These are phyloP conservation scores for Trametes cinnabarina DNA, from an alignment of 768 basidiomycete genomes.

Conservation along the genomic window DNA sequence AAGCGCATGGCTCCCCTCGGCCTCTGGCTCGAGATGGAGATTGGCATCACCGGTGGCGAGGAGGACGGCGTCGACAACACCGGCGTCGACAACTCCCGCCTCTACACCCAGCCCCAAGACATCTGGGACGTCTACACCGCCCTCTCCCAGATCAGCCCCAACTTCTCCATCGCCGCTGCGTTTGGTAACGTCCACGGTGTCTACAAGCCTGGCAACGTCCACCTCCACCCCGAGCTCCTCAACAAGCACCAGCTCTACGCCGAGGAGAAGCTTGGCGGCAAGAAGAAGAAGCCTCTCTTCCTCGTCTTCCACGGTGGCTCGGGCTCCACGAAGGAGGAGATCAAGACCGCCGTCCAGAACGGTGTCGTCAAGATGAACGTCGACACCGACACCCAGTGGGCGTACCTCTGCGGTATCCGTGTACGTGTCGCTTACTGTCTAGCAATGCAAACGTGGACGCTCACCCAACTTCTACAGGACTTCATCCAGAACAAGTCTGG, in stretches of 20 bases:
- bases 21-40: slow-evolving; percentile 99
- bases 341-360: slow-evolving; percentile 82
- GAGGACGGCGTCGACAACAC: slow-evolving; percentile 99
- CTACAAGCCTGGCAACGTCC: slow-evolving; percentile 98
- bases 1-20: slow-evolving; percentile 89
- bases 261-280: slow-evolving; percentile 61
- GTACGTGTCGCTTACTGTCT: slow-evolving; percentile 35
- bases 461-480: slow-evolving; percentile 48
- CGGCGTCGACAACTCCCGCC: slow-evolving; percentile 83
- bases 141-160: slow-evolving; percentile 80
- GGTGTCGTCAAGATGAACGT: slow-evolving; percentile 99
- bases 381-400: slow-evolving; percentile 74
- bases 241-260: slow-evolving; percentile 85
- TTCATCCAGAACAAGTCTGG: slow-evolving; percentile 83
- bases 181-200: slow-evolving; percentile 99
- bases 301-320: slow-evolving; percentile 99
- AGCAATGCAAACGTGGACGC: background rate
- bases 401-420: slow-evolving; percentile 84
- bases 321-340: slow-evolving; percentile 95
- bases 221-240: slow-evolving; percentile 86
- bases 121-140: slow-evolving; percentile 88
- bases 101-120: slow-evolving; percentile 98
- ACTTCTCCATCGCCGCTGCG: slow-evolving; percentile 96
- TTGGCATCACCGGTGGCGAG: slow-evolving; percentile 99
- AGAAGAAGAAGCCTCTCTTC: slow-evolving; percentile 78